A percentile compares a stretch with the other conserved stretches of the same genome.
These are phyloP conservation scores for Cardamine occulta DNA, from an alignment of 345 rosid genomes.

Conservation along the genomic window DNA sequence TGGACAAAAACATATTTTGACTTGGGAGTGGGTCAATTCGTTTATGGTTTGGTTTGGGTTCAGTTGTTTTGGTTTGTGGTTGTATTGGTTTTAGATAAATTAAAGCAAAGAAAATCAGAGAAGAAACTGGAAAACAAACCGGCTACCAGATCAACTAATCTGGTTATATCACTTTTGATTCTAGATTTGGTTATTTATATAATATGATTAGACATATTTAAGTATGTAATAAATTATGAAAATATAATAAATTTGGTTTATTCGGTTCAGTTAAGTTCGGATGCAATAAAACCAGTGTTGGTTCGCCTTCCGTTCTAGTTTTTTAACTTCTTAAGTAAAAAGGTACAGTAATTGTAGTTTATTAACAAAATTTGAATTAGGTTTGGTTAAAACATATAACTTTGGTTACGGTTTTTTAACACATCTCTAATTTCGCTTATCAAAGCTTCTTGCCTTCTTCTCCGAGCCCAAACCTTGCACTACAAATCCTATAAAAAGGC, in stretches of 20 bases:
- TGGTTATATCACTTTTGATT: no score
- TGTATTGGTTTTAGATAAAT: background rate
- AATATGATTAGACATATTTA: background rate
- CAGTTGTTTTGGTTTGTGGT: background rate
- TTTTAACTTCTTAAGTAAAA: background rate
- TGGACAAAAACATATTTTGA: background rate
- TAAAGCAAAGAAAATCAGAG: background rate
- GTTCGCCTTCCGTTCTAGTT: background rate
- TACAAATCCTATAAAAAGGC: background rate
- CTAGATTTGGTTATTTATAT: background rate
- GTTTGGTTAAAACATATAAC: background rate
- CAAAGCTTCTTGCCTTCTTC: background rate
- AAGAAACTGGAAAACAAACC: no score
- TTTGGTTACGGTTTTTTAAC: background rate
- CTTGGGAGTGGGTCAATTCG: background rate
- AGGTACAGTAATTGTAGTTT: background rate
- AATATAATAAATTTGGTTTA: background rate
- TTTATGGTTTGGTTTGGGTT: constrained; percentile 11
- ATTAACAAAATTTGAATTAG: background rate
- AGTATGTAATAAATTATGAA: background rate
- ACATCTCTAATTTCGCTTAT: background rate
- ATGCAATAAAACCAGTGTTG: background rate
- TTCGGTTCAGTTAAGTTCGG: background rate
- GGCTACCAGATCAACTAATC: no score
- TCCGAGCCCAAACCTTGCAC: background rate